Evolutionary conservation across 768 basidiomycete species (phyloP).

Genomic region (Cubamyces sp.): DNA sequence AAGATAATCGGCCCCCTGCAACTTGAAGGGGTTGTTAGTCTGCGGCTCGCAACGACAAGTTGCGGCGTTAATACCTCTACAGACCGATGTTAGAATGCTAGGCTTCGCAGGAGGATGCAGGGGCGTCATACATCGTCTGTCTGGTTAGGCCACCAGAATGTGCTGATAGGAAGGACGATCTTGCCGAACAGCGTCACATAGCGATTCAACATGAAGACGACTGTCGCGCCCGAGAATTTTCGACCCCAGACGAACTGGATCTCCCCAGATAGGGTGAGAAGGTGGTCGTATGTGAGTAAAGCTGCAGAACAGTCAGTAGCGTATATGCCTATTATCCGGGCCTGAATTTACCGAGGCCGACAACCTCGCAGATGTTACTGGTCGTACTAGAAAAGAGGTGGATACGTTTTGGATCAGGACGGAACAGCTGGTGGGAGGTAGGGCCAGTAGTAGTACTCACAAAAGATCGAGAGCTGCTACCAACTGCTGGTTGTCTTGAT

Average conservation of each 20-base stretch:
- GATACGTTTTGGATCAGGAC: no score
- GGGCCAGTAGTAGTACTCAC: background rate
- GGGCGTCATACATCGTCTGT: slow-evolving; percentile 5
- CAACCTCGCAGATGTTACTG: slow-evolving; percentile 7
- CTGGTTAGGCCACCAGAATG: slow-evolving; percentile 17
- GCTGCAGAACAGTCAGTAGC: background rate
- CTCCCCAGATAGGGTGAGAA: slow-evolving; percentile 15
- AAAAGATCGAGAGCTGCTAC: background rate
- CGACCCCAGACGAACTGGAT: slow-evolving; percentile 20
- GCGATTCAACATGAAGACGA: slow-evolving; percentile 22
- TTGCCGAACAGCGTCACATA: slow-evolving; percentile 15
- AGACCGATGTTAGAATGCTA: background rate
- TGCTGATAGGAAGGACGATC: slow-evolving; percentile 6
- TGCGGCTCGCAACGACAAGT: background rate
- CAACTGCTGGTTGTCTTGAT: background rate
- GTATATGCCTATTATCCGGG: no score
- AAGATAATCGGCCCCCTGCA: slow-evolving; percentile 12
- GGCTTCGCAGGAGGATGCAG: background rate
- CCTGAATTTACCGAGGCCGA: background rate
- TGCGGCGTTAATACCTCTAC: background rate
- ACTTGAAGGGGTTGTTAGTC: background rate
- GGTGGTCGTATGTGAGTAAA: slow-evolving; percentile 19
- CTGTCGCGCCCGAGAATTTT: slow-evolving; percentile 21
- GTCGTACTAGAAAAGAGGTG: background rate
- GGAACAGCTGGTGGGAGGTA: background rate